A percentile compares a stretch with the other conserved stretches of the same genome.
phyloP scores from a whole-genome alignment of 768 basidiomycete species.

The Mycena albidolilacea region DNA sequence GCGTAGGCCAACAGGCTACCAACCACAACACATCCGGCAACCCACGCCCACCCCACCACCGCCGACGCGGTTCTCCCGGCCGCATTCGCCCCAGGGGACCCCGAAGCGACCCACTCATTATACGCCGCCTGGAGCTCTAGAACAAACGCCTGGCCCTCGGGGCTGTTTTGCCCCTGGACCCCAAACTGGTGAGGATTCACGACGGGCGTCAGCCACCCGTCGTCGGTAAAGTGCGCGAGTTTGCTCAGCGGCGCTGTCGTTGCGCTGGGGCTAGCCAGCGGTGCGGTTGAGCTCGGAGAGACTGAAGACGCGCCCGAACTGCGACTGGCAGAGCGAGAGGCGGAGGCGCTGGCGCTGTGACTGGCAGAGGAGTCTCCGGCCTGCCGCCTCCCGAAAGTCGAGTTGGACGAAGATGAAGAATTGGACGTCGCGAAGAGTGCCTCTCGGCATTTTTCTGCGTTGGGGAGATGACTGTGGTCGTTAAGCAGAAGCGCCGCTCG shows the following conservation, averaged over 20 bases:
- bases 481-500: slow-evolving; percentile 72
- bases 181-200: slow-evolving; percentile 77
- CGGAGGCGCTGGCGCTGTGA: background rate
- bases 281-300: slow-evolving; percentile 33
- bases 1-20: slow-evolving; percentile 20
- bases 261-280: slow-evolving; percentile 35
- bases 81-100: slow-evolving; percentile 66
- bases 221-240: slow-evolving; percentile 64
- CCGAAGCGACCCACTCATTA: slow-evolving; percentile 78
- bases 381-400: background rate
- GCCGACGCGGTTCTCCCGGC: slow-evolving; percentile 38
- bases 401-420: slow-evolving; percentile 13
- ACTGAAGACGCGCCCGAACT: background rate
- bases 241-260: slow-evolving; percentile 32
- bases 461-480: slow-evolving; percentile 64
- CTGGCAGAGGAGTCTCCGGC: background rate
- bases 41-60: slow-evolving; percentile 26
- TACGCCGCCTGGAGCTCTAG: slow-evolving; percentile 82
- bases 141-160: slow-evolving; percentile 88
- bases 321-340: background rate
- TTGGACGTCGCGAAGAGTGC: slow-evolving; percentile 47
- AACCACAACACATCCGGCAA: slow-evolving; percentile 4
- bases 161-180: slow-evolving; percentile 64
- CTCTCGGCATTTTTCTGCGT: slow-evolving; percentile 71
- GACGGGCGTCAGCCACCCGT: slow-evolving; percentile 82